A percentile compares a stretch with the other conserved stretches of the same genome.
phyloP scores from a whole-genome alignment of 1,284 basidiomycete species.

The Sanghuangporus weigelae region DNA sequence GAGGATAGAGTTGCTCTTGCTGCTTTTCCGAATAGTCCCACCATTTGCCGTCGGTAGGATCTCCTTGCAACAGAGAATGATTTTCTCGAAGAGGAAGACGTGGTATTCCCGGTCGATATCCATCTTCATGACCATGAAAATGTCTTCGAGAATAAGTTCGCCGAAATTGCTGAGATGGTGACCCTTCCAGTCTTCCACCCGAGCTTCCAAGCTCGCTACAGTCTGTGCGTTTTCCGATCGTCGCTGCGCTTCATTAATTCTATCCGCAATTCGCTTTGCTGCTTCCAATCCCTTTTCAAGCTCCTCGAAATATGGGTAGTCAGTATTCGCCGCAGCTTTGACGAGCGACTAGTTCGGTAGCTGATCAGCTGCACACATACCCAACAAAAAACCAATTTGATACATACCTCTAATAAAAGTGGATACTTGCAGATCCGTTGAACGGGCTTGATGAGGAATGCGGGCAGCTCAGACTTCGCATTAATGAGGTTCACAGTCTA shows the following conservation, averaged over 20 bases:
- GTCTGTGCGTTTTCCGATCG: conserved; percentile 83
- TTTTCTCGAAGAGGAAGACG: conserved; percentile 98
- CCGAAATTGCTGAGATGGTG: conserved; percentile 95
- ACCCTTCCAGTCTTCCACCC: conserved; percentile 99
- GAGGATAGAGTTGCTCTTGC: conserved; percentile 72
- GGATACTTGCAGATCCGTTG: conserved; percentile 80
- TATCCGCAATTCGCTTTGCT: conserved; percentile 90
- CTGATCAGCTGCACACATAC: conserved; percentile 16
- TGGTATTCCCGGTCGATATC: conserved; percentile 97
- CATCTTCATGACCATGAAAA: conserved; percentile 94
- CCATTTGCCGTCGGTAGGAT: conserved; percentile 38
- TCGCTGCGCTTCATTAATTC: conserved; percentile 93
- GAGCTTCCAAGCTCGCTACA: conserved; percentile 81
- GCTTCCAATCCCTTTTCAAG: conserved; percentile 80
- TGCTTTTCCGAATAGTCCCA: conserved; percentile 35
- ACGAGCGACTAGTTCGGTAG: conserved; percentile 54
- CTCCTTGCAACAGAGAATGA: conserved; percentile 98
- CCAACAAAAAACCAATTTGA: conserved; percentile 2
- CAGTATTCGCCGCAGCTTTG: conserved; percentile 62
- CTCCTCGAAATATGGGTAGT: conserved; percentile 76
- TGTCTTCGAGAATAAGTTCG: conserved; percentile 87
- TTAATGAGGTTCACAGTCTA: conserved; percentile 53
- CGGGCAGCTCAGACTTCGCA: conserved; percentile 83
- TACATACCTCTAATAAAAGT: conserved; percentile 52
- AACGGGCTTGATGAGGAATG: conserved; percentile 75